Percentiles rank a stretch among this genome's conserved stretches.
Conservation (phyloP, 306 rosid species). For the Ochetophila trinervis region DNA sequence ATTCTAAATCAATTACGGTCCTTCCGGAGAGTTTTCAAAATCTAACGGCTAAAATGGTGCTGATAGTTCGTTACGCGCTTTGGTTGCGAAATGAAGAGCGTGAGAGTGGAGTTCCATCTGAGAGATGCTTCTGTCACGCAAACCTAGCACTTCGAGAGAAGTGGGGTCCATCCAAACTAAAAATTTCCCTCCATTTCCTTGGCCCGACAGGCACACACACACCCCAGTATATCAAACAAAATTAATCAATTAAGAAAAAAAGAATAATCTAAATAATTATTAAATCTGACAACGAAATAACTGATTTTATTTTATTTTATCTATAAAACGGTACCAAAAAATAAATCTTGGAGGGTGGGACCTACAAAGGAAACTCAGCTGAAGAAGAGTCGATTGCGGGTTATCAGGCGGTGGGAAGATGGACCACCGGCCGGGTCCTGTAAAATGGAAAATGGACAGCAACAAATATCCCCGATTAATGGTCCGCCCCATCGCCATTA, state of each 20-base stretch:
- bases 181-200: constrained; percentile 29
- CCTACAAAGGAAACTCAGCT: not conserved
- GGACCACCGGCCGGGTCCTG: constrained; percentile 4
- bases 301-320: not conserved
- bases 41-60: not conserved
- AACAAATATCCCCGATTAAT: not conserved
- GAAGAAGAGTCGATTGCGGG: no score
- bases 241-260: not conserved
- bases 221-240: not conserved
- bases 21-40: not conserved
- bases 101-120: not conserved
- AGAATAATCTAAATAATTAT: not conserved
- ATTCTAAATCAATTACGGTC: no score
- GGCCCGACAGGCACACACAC: not conserved
- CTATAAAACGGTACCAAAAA: no score
- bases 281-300: not conserved
- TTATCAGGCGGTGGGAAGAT: not conserved
- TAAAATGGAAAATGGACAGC: not conserved
- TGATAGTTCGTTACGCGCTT: not conserved
- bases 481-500: not conserved
- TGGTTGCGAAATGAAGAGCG: constrained; percentile 6
- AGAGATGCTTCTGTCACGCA: constrained; percentile 28
- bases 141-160: constrained; percentile 10
- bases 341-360: constrained; percentile 8
- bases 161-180: constrained; percentile 23